phyloP scores from a whole-genome alignment of 306 rosid genomes.

The Lithocarpus polystachyus region DNA sequence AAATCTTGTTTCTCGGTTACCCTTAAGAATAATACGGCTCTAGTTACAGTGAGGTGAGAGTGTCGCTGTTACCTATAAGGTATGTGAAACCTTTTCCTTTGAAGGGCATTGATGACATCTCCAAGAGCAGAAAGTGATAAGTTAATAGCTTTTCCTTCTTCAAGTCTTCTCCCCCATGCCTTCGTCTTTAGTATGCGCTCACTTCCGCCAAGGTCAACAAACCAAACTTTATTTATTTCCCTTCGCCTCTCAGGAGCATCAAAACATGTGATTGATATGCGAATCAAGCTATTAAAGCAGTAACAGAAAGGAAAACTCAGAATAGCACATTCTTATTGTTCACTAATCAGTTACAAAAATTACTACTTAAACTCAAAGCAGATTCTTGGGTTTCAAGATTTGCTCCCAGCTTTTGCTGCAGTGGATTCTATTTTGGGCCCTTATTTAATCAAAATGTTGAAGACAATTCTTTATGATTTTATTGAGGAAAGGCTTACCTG shows the following conservation, averaged over 20 bases:
- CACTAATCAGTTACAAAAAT: neutral
- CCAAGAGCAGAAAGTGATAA: constrained; percentile 46
- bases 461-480: neutral
- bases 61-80: constrained; percentile 32
- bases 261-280: constrained; percentile 32
- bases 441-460: neutral
- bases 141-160: constrained; percentile 46
- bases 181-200: constrained; percentile 40
- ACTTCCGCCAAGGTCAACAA: constrained; percentile 43
- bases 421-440: neutral
- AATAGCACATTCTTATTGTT: neutral
- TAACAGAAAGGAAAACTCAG: neutral
- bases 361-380: neutral
- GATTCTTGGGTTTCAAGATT: neutral
- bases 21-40: neutral
- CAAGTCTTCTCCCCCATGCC: constrained; percentile 40
- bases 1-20: neutral
- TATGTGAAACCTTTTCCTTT: constrained; percentile 26
- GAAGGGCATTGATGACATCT: constrained; percentile 42
- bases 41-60: neutral
- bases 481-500: constrained; percentile 23
- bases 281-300: constrained; percentile 35
- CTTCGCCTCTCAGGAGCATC: constrained; percentile 33
- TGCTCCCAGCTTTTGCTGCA: neutral
- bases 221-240: constrained; percentile 40